Evolutionary conservation across 116 monocot genomes (phyloP).

Genomic region (Posidonia oceanica): DNA sequence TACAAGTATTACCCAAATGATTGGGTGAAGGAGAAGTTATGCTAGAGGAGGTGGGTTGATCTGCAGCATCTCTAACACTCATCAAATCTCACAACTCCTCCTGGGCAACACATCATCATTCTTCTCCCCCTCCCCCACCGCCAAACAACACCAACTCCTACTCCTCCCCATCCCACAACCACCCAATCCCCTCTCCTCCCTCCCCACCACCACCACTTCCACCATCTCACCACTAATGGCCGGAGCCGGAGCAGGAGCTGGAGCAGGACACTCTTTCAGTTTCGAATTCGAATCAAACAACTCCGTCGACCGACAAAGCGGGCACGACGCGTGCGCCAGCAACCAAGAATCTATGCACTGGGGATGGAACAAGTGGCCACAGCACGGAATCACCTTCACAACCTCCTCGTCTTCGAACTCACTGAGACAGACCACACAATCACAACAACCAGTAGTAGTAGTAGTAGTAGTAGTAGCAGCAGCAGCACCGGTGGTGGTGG

Average conservation of each 20-base stretch:
- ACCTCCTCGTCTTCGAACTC: slow-evolving; percentile 29
- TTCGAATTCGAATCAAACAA: background rate
- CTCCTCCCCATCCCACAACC: slow-evolving; percentile 22
- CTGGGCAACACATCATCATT: background rate
- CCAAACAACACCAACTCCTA: slow-evolving; percentile 13
- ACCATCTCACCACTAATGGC: background rate
- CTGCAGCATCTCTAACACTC: no score
- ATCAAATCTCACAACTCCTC: slow-evolving; percentile 11
- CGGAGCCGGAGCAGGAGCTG: background rate
- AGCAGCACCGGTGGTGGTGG: background rate
- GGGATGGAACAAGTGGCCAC: slow-evolving; percentile 43
- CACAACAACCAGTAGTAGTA: background rate
- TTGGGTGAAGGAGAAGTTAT: no score
- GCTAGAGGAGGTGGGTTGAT: no score
- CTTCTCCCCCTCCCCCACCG: background rate
- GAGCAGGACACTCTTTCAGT: background rate
- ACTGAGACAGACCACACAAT: slow-evolving; percentile 37
- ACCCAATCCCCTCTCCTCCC: background rate
- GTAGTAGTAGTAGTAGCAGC: no score
- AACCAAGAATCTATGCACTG: slow-evolving; percentile 47
- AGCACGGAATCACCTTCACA: slow-evolving; percentile 35
- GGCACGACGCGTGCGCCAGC: slow-evolving; percentile 26
- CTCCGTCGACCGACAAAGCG: slow-evolving; percentile 31
- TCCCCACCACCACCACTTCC: background rate
- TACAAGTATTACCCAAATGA: no score